Percentiles rank a stretch among this genome's conserved stretches.
These are phyloP conservation scores for Fusarium piperis DNA, from an alignment of 2,329 filamentous ascomycete species.

Conservation along the genomic window DNA sequence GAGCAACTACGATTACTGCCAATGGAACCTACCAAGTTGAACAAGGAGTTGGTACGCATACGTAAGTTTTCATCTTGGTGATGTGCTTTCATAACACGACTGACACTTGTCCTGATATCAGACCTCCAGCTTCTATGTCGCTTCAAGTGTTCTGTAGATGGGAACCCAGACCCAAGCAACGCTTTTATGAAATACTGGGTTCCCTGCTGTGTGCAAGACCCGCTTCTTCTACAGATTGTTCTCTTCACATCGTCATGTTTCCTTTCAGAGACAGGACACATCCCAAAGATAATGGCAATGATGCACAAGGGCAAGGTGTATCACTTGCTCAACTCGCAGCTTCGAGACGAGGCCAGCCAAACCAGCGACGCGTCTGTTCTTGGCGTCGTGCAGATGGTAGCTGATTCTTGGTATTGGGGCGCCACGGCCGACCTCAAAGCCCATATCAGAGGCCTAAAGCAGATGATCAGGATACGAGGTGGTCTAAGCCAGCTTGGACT, in stretches of 20 bases:
- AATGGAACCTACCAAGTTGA: slow-evolving; percentile 53
- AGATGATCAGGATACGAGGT: slow-evolving; percentile 59
- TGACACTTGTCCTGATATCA: slow-evolving; percentile 31
- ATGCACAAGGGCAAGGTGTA: slow-evolving; percentile 56
- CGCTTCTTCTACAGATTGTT: slow-evolving; percentile 58
- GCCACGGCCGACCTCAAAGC: slow-evolving; percentile 55
- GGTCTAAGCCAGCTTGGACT: slow-evolving; percentile 58
- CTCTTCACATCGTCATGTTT: slow-evolving; percentile 63
- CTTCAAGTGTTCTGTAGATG: slow-evolving; percentile 62
- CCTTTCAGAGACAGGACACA: slow-evolving; percentile 58
- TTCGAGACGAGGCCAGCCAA: slow-evolving; percentile 49
- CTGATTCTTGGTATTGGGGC: slow-evolving; percentile 66
- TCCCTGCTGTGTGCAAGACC: slow-evolving; percentile 60
- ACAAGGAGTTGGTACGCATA: slow-evolving; percentile 58
- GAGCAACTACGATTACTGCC: slow-evolving; percentile 54
- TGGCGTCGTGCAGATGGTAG: slow-evolving; percentile 58
- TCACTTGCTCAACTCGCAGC: slow-evolving; percentile 58
- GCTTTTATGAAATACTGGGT: slow-evolving; percentile 59
- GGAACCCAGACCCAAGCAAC: slow-evolving; percentile 55
- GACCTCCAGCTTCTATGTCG: slow-evolving; percentile 60
- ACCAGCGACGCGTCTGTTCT: slow-evolving; percentile 58
- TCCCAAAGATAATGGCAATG: slow-evolving; percentile 55
- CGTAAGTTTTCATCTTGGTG: slow-evolving; percentile 48
- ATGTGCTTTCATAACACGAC: neutral
- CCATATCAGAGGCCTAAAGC: slow-evolving; percentile 58